Evolutionary conservation across 2,329 filamentous ascomycete species (phyloP).

Genomic region (Laburnicola sp.): DNA sequence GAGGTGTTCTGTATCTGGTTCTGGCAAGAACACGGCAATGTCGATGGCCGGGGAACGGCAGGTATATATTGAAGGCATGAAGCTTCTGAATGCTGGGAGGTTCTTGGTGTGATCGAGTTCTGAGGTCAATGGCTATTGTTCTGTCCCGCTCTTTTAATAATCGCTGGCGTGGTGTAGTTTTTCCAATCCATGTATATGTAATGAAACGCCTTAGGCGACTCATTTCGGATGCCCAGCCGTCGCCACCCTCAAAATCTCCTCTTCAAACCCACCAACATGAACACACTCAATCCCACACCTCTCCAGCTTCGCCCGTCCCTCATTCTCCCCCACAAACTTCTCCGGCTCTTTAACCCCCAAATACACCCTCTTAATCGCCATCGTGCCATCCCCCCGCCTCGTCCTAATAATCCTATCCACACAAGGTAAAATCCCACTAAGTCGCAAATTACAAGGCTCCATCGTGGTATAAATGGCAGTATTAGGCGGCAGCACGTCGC

Average conservation of each 20-base stretch:
- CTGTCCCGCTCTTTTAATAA: too few species aligned
- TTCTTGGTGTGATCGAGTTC: too few species aligned
- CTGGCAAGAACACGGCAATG: too few species aligned
- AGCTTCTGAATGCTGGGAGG: too few species aligned
- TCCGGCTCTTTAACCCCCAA: slow-evolving; percentile 87
- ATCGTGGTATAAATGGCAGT: slow-evolving; percentile 86
- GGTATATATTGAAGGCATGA: too few species aligned
- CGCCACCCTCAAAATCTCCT: slow-evolving; percentile 78
- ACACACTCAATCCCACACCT: slow-evolving; percentile 73
- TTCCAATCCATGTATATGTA: too few species aligned
- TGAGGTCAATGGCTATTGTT: too few species aligned
- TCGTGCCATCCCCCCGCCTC: slow-evolving; percentile 49
- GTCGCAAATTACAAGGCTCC: slow-evolving; percentile 76
- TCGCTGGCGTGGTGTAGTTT: too few species aligned
- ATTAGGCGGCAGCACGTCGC: slow-evolving; percentile 55
- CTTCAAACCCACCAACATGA: slow-evolving; percentile 73
- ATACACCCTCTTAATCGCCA: slow-evolving; percentile 74
- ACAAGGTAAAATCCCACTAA: slow-evolving; percentile 76
- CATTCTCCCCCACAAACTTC: slow-evolving; percentile 83
- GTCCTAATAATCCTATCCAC: slow-evolving; percentile 72
- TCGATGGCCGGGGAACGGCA: too few species aligned
- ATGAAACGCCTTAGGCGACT: neutral
- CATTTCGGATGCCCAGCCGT: slow-evolving; percentile 71
- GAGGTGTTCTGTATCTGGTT: too few species aligned
- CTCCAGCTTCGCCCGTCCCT: slow-evolving; percentile 70